These are phyloP conservation scores for Umbellularia californica DNA, from an alignment of 164 flowering plant genomes.

Conservation along the genomic window DNA sequence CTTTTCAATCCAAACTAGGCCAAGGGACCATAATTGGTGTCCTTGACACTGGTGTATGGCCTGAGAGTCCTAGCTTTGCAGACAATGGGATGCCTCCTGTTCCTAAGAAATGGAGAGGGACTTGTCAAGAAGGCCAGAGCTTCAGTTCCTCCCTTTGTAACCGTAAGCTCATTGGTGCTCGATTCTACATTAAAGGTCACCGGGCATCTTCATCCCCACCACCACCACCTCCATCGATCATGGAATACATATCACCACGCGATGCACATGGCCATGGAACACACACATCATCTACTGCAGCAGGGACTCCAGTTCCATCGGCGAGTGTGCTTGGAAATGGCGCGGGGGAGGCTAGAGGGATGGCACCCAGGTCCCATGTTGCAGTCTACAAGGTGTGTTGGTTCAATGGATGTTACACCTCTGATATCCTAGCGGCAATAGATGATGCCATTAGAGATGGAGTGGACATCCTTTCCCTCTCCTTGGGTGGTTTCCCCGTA, in stretches of 20 bases:
- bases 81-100: conserved; percentile 59
- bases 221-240: conserved; percentile 8
- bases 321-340: conserved; percentile 75
- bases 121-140: conserved; percentile 7
- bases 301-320: conserved; percentile 51
- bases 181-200: conserved; percentile 24
- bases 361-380: conserved; percentile 88
- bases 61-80: conserved; percentile 80
- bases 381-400: conserved; percentile 93
- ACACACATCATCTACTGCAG: conserved; percentile 88
- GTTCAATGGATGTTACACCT: conserved; percentile 82
- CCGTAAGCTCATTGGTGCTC: conserved; percentile 16
- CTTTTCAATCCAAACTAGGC: conserved; percentile 44
- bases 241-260: conserved; percentile 65
- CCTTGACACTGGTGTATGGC: conserved; percentile 94
- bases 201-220: conserved; percentile 23
- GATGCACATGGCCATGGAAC: conserved; percentile 89
- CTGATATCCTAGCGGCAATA: conserved; percentile 87
- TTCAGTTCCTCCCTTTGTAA: conserved; percentile 9
- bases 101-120: conserved; percentile 74
- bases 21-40: conserved; percentile 70
- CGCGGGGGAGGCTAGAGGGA: conserved; percentile 73
- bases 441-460: conserved; percentile 83
- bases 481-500: conserved; percentile 76
- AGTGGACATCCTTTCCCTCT: conserved; percentile 83